These are phyloP conservation scores for Diplodia seriata DNA, from an alignment of 2,329 filamentous ascomycete genomes.

Conservation along the genomic window DNA sequence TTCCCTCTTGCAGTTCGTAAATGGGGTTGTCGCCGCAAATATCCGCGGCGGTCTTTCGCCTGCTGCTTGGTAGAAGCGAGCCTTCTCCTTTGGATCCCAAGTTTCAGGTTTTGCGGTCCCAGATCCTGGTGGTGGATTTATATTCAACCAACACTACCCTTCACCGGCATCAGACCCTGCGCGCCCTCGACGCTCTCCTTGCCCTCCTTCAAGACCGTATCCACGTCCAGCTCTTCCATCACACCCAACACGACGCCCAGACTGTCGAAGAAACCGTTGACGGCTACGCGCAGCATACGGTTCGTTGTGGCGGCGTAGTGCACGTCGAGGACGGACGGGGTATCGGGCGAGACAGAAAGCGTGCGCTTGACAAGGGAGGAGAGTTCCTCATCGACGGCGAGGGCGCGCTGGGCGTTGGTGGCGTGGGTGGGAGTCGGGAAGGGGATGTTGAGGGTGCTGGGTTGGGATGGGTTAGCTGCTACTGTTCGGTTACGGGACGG, in stretches of 20 bases:
- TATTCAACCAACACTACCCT: slow-evolving; percentile 18
- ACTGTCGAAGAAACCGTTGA: slow-evolving; percentile 96
- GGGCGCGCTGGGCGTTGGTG: slow-evolving; percentile 72
- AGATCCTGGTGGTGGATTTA: too few relatives aligned
- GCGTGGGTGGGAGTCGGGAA: slow-evolving; percentile 83
- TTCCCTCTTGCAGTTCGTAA: background rate
- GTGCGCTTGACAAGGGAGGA: slow-evolving; percentile 80
- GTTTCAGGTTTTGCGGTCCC: background rate
- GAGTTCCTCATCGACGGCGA: slow-evolving; percentile 87
- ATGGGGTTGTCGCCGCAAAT: background rate
- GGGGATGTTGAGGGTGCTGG: slow-evolving; percentile 76
- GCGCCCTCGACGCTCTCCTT: slow-evolving; percentile 61
- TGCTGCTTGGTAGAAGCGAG: background rate
- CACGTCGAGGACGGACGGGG: slow-evolving; percentile 62
- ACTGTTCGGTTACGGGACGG: background rate
- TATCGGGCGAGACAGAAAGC: slow-evolving; percentile 61
- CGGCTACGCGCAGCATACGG: slow-evolving; percentile 92
- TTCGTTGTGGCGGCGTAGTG: slow-evolving; percentile 90
- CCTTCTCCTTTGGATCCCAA: background rate
- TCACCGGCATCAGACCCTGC: slow-evolving; percentile 52
- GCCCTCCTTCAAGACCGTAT: slow-evolving; percentile 68
- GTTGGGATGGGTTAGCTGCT: slow-evolving; percentile 9
- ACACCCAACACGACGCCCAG: slow-evolving; percentile 83
- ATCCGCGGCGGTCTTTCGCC: background rate
- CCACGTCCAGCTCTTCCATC: slow-evolving; percentile 88